phyloP scores from a whole-genome alignment of 2,329 filamentous ascomycete species.

The Laburnicola sp. region DNA sequence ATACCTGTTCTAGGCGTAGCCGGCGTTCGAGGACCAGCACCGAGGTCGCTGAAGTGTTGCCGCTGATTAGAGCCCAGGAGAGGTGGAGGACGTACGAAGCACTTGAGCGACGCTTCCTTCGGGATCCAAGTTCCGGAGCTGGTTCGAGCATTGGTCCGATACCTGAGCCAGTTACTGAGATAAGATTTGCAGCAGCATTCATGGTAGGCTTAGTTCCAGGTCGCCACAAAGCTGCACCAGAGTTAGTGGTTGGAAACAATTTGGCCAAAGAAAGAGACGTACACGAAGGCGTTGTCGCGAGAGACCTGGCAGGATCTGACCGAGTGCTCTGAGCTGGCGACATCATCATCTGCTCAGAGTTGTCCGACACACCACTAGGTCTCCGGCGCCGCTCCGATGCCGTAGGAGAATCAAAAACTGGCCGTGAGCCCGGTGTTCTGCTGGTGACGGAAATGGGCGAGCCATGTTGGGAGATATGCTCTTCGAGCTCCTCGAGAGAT shows the following conservation, averaged over 20 bases:
- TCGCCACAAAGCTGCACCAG: conserved; percentile 34
- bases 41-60: conserved; percentile 40
- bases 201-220: conserved; percentile 30
- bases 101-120: conserved; percentile 43
- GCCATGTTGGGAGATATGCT: conserved; percentile 67
- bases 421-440: conserved; percentile 40
- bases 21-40: conserved; percentile 31
- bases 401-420: conserved; percentile 37
- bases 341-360: conserved; percentile 39
- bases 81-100: conserved; percentile 38
- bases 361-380: conserved; percentile 43
- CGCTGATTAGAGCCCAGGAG: conserved; percentile 31
- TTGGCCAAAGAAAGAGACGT: conserved; percentile 1
- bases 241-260: conserved; percentile 3
- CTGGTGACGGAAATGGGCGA: conserved; percentile 65
- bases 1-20: conserved; percentile 51
- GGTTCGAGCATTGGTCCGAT: conserved; percentile 35
- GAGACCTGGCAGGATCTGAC: conserved; percentile 29
- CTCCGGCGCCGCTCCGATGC: conserved; percentile 31
- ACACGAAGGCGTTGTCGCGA: conserved; percentile 30
- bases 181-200: conserved; percentile 32
- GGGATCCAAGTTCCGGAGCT: conserved; percentile 36
- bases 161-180: conserved; percentile 32
- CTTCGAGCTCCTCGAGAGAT: conserved; percentile 76
- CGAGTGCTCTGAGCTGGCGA: conserved; percentile 34